Evolutionary conservation across 108 stramenopile genomes (phyloP).

Genomic region (Nitzschia sp.): DNA sequence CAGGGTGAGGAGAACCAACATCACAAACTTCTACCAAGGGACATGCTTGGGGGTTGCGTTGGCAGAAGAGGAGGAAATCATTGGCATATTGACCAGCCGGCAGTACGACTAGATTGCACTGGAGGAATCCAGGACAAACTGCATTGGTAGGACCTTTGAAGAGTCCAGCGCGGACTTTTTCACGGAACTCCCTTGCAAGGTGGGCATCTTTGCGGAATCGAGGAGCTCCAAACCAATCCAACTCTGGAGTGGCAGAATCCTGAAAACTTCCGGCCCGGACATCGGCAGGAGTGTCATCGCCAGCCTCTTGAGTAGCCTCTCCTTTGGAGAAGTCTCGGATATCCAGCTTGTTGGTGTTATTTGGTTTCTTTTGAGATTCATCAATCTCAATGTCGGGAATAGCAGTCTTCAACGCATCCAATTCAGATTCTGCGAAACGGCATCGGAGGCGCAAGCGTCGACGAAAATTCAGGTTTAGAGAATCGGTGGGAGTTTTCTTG

Average conservation of each 20-base stretch:
- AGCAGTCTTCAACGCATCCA: slow-evolving; percentile 39
- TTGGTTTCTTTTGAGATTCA: slow-evolving; percentile 1
- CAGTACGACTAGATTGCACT: slow-evolving; percentile 87
- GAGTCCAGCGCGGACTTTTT: slow-evolving; percentile 38
- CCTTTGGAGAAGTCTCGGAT: slow-evolving; percentile 20
- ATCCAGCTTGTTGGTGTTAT: slow-evolving; percentile 29
- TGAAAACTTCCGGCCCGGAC: not conserved
- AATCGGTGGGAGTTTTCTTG: not conserved
- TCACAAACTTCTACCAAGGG: slow-evolving; percentile 85
- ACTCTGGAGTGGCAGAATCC: not conserved
- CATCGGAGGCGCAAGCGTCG: not conserved
- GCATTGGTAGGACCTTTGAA: slow-evolving; percentile 71
- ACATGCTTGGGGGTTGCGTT: slow-evolving; percentile 81
- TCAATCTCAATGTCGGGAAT: slow-evolving; percentile 32
- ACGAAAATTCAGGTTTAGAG: not conserved
- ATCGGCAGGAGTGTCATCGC: not conserved
- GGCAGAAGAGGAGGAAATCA: slow-evolving; percentile 90
- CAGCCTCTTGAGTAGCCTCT: not conserved
- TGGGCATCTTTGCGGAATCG: slow-evolving; percentile 25
- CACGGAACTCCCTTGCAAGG: slow-evolving; percentile 41
- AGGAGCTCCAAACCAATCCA: slow-evolving; percentile 52
- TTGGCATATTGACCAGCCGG: slow-evolving; percentile 62
- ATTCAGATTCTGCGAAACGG: slow-evolving; percentile 15
- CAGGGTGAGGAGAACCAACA: slow-evolving; percentile 49
- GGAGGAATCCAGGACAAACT: slow-evolving; percentile 73